These are phyloP conservation scores for Kalaharituber pfeilii DNA, from an alignment of 2,329 filamentous ascomycete genomes.

Conservation along the genomic window DNA sequence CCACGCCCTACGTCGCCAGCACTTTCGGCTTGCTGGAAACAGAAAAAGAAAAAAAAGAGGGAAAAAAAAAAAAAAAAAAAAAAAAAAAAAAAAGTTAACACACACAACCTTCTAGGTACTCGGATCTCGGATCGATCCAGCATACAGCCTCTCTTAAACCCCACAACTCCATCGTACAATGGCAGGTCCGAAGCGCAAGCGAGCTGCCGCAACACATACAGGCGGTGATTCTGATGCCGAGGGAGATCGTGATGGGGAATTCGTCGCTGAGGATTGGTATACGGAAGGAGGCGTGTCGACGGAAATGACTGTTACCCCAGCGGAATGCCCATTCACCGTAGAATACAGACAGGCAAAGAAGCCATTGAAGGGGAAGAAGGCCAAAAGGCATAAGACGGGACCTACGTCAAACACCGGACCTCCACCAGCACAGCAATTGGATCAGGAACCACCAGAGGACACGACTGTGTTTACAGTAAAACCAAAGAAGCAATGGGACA, in stretches of 20 bases:
- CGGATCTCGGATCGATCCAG: neutral
- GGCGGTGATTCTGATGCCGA: neutral
- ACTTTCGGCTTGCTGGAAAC: neutral
- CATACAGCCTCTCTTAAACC: neutral
- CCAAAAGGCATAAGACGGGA: conserved; percentile 2
- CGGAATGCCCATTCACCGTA: conserved; percentile 14
- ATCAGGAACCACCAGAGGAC: conserved; percentile 15
- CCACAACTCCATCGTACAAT: neutral
- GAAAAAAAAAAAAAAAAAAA: too few relatives aligned
- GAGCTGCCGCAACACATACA: neutral
- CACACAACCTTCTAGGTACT: too few relatives aligned
- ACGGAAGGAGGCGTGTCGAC: neutral
- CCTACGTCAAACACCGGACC: conserved; percentile 4
- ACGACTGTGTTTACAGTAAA: conserved; percentile 20
- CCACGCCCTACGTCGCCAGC: neutral
- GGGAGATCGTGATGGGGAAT: neutral
- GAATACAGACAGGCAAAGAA: conserved; percentile 11
- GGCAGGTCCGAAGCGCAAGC: neutral
- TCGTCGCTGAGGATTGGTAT: neutral
- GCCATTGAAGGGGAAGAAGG: conserved; percentile 3
- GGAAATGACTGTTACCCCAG: neutral
- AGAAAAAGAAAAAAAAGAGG: neutral
- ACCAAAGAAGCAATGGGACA: conserved; percentile 26
- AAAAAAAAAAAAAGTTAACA: too few relatives aligned
- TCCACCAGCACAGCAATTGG: conserved; percentile 13